phyloP scores from a whole-genome alignment of 1,284 basidiomycete genomes.

The Thelephora terrestris region DNA sequence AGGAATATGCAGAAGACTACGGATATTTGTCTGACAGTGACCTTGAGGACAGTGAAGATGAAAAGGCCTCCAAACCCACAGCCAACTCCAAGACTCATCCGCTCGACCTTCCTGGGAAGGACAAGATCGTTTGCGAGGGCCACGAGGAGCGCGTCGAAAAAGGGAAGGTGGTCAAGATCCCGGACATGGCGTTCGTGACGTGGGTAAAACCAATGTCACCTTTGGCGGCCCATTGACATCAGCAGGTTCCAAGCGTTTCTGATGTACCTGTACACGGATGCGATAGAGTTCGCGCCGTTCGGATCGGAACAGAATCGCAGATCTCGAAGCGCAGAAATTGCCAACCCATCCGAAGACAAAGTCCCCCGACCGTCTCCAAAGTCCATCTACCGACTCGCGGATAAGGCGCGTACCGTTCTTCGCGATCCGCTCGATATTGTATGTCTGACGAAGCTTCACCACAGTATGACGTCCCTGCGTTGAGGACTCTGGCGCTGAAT shows the following conservation, averaged over 20 bases:
- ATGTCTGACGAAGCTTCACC: neutral
- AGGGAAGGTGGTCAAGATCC: neutral
- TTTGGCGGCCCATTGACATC: neutral
- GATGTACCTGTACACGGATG: conserved; percentile 13
- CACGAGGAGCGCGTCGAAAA: too few species aligned
- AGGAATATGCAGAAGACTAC: neutral
- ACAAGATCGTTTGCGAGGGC: too few species aligned
- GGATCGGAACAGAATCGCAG: conserved; percentile 7
- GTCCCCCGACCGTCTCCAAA: too few species aligned
- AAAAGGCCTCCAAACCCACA: too few species aligned
- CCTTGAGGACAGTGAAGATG: neutral
- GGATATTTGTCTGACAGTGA: too few species aligned
- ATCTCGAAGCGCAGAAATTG: neutral
- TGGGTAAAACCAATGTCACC: neutral
- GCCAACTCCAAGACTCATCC: too few species aligned
- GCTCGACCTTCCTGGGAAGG: too few species aligned
- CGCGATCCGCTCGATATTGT: too few species aligned
- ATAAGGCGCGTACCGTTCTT: conserved; percentile 11
- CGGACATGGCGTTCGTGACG: neutral
- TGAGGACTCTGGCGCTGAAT: too few species aligned
- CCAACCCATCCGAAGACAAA: conserved; percentile 1
- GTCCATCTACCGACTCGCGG: conserved; percentile 14
- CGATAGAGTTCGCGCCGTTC: conserved; percentile 14
- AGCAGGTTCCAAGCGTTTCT: conserved; percentile 14
- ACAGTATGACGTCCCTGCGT: conserved; percentile 9